phyloP scores from a whole-genome alignment of 768 basidiomycete species.

The Agrocybe chaxingu region DNA sequence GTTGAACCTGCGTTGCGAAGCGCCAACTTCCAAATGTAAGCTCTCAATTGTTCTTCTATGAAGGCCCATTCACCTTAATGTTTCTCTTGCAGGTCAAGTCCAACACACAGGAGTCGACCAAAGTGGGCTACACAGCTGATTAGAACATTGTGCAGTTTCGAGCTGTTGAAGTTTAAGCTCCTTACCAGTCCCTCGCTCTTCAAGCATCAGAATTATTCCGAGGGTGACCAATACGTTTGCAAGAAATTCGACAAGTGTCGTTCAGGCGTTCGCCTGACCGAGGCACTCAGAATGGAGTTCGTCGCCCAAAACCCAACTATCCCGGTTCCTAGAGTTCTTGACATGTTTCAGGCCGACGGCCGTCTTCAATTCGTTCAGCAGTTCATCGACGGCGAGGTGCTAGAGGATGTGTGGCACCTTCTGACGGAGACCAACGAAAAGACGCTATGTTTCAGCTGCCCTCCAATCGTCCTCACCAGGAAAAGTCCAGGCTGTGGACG shows the following conservation, averaged over 20 bases:
- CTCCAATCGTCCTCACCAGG: slow-evolving; percentile 10
- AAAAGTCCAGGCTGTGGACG: slow-evolving; percentile 9
- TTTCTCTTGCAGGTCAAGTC: too few relatives aligned
- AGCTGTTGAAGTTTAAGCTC: too few relatives aligned
- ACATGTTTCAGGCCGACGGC: slow-evolving; percentile 8
- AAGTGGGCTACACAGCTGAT: too few relatives aligned
- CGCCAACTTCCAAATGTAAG: too few relatives aligned
- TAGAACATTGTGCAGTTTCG: too few relatives aligned
- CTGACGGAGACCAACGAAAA: slow-evolving; percentile 3
- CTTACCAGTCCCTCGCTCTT: too few relatives aligned
- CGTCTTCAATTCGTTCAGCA: slow-evolving; percentile 12
- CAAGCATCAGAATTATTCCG: too few relatives aligned
- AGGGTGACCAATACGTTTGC: neutral
- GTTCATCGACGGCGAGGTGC: slow-evolving; percentile 9
- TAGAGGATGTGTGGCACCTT: slow-evolving; percentile 12
- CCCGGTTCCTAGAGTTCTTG: slow-evolving; percentile 11
- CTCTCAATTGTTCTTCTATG: too few relatives aligned
- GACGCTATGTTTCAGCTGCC: slow-evolving; percentile 10
- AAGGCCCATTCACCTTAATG: too few relatives aligned
- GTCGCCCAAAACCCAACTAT: slow-evolving; percentile 11
- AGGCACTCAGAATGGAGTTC: slow-evolving; percentile 12
- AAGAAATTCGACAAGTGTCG: neutral
- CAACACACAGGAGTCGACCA: too few relatives aligned
- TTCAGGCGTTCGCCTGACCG: slow-evolving; percentile 6
- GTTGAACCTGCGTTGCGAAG: too few relatives aligned